Base-by-base conservation (phyloP, 2,329 filamentous ascomycete species). In the Paraphaeosphaeria minitans region DNA sequence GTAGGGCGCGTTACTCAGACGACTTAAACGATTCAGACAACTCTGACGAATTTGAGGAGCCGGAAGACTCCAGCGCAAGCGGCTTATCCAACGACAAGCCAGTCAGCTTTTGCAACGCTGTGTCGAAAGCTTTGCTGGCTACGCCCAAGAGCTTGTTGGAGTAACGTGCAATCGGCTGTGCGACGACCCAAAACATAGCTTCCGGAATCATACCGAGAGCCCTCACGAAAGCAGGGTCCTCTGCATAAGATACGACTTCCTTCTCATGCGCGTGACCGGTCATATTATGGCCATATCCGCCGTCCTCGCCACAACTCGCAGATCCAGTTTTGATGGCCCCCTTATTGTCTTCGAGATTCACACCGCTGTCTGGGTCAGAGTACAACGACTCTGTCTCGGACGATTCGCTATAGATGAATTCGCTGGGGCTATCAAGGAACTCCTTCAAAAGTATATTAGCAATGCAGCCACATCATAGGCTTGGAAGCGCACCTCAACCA, bases 191-290 rank as follows among this genome's bases (percentile, higher is more conserved):
- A 48, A 73, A 67, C 58, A 73, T 61, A n/a, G 65, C 61, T 19
- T 54, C 54, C 8, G 72, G 72, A 10, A 73, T 55, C 65, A 72
- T 61, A 13, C 48, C 62, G 14, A 73, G 66, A 24, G 70, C 61
- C 3, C 60, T 68, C 56, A 73, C 43, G 53, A 73, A 68, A 19
- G 64, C 59, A 16, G 71, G 68, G 14, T 66, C 49, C 24, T 65
- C 61, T 2, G 53, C 42, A 12, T 56, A 48, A 1, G 58, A 27
- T 1, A 63, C 58, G 19, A 62, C 14, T 24, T 65, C 57, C 27
- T 59, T 57, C 12, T 56, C 31, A 6, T 56, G 22, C 10, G 49
- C 41, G 21, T 56, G 48, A 14, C 58, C 19, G 3, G 62, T 48
- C 39, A 5, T 1, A 16, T 6, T n/a, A 5, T n/a, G 41, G n/a